Evolutionary conservation across 495 filamentous ascomycete species (phyloP).

Genomic region (Massariosphaeria phaeospora): DNA sequence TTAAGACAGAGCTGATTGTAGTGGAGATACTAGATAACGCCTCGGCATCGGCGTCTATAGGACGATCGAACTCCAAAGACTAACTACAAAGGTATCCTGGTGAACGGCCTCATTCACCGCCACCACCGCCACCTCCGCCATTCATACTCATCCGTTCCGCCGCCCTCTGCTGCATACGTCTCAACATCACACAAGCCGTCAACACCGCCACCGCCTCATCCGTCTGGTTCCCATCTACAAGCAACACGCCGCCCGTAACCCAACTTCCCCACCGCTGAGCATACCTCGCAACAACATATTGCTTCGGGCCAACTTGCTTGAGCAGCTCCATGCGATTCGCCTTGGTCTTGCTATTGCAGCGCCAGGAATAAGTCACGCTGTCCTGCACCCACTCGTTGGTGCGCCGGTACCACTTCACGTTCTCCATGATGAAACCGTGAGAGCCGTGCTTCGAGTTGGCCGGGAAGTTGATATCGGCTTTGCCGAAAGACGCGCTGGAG

Average conservation of each 20-base stretch:
- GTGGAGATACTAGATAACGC: too few relatives aligned
- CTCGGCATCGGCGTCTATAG: too few relatives aligned
- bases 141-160: background rate
- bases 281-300: background rate
- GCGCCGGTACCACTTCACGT: background rate
- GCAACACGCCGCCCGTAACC: background rate
- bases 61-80: too few relatives aligned
- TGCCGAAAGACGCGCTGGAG: background rate
- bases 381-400: slow-evolving; percentile 3
- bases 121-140: background rate
- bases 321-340: background rate
- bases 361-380: background rate
- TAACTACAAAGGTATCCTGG: too few relatives aligned
- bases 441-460: background rate
- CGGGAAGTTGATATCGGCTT: background rate
- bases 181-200: slow-evolving; percentile 1
- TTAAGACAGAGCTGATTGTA: too few relatives aligned
- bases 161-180: background rate
- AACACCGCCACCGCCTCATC: background rate
- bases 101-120: background rate
- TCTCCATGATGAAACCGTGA: background rate
- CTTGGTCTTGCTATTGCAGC: slow-evolving; percentile 1
- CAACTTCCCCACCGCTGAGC: slow-evolving; percentile 5
- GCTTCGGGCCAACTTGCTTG: background rate
- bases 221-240: background rate